phyloP scores from a whole-genome alignment of 139 green algal species.

The Coelastrella sp. region DNA sequence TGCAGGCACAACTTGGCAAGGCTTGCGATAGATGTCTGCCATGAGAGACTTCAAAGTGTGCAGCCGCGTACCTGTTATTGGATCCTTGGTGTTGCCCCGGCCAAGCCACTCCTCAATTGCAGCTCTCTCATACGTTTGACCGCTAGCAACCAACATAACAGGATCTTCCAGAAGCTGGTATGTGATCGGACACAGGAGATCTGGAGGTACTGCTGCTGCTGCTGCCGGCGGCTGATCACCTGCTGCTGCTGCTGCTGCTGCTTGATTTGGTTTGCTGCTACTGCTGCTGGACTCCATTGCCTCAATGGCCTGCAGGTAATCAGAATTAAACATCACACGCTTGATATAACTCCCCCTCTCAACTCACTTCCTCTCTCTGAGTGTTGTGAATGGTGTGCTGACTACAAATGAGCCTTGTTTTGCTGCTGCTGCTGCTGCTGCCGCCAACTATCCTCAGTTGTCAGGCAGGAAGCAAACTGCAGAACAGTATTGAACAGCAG shows the following conservation, averaged over 20 bases:
- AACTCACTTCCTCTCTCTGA: background rate
- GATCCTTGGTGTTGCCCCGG: slow-evolving; percentile 31
- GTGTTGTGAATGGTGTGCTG: too few relatives aligned
- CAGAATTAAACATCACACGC: background rate
- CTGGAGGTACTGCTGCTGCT: slow-evolving; percentile 6
- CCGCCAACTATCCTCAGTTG: too few relatives aligned
- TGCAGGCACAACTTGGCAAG: too few relatives aligned
- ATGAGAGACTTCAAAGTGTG: too few relatives aligned
- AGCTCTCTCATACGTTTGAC: slow-evolving; percentile 18
- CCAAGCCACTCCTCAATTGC: slow-evolving; percentile 43
- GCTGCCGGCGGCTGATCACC: background rate
- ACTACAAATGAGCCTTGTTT: too few relatives aligned
- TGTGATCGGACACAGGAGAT: slow-evolving; percentile 44
- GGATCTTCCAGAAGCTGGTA: slow-evolving; percentile 41
- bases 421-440: too few relatives aligned
- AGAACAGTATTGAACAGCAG: too few relatives aligned
- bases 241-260: slow-evolving; percentile 43
- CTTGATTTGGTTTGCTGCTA: background rate
- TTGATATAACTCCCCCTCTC: too few relatives aligned
- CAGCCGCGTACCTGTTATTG: background rate
- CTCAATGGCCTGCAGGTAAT: background rate
- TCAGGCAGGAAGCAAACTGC: too few relatives aligned
- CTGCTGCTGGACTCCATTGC: slow-evolving; percentile 1
- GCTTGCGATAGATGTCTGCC: too few relatives aligned
- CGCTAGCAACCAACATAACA: slow-evolving; percentile 11